phyloP scores from a whole-genome alignment of 805 yeast genomes.

The Clavispora fructus region DNA sequence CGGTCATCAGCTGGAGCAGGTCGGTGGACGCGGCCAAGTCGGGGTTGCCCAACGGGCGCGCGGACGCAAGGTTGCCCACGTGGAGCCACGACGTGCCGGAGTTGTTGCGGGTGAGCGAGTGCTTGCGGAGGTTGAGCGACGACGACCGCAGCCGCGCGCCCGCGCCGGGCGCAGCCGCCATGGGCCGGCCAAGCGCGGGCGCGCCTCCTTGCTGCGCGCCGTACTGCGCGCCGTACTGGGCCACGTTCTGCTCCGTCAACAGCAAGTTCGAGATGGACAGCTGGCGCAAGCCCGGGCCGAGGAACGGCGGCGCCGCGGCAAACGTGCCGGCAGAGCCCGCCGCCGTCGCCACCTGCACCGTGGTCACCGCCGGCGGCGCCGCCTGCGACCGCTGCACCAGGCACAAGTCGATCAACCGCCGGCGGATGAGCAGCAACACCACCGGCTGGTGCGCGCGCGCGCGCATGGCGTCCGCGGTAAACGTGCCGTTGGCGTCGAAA shows the following conservation, averaged over 20 bases:
- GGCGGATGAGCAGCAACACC: conserved; percentile 37
- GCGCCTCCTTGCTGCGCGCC: conserved; percentile 9
- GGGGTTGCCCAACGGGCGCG: conserved; percentile 22
- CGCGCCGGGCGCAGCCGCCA: background rate
- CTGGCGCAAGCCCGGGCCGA: conserved; percentile 25
- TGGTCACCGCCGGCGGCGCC: conserved; percentile 6
- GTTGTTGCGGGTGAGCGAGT: conserved; percentile 39
- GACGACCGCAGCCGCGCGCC: conserved; percentile 31
- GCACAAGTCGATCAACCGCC: conserved; percentile 37
- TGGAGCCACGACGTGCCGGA: conserved; percentile 39
- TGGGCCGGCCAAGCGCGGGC: conserved; percentile 7
- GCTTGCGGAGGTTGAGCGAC: conserved; percentile 35
- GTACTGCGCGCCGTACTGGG: conserved; percentile 21
- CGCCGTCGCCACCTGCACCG: conserved; percentile 10
- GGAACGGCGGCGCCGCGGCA: conserved; percentile 1
- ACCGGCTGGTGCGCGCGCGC: conserved; percentile 33
- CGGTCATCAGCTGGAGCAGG: conserved; percentile 40
- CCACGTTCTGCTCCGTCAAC: conserved; percentile 35
- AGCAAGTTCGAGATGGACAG: conserved; percentile 38
- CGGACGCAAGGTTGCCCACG: conserved; percentile 36
- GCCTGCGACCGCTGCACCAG: conserved; percentile 13
- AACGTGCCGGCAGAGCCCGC: background rate
- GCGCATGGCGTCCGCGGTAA: conserved; percentile 26
- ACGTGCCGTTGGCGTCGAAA: conserved; percentile 31
- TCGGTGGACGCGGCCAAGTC: conserved; percentile 29